Evolutionary conservation across 2,329 filamentous ascomycete genomes (phyloP), one percentile per base, ranked within the genome.

Genomic region (Whalleya microplaca): DNA sequence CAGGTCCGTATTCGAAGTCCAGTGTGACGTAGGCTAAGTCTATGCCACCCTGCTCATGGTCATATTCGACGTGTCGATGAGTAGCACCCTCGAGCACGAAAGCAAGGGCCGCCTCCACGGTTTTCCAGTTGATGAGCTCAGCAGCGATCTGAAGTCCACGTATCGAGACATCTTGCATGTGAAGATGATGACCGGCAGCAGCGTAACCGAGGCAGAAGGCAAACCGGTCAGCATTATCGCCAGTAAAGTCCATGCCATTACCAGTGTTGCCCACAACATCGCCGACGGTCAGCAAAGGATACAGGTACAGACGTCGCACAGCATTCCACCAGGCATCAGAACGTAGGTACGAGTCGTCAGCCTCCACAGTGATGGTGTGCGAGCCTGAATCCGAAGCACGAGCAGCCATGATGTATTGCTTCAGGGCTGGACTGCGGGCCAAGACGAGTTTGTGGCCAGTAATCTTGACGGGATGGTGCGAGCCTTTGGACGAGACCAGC

Each of bases 121-220:
- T 89, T 50, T 84, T 77, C 86, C 86, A 90, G 57, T 77, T 79
- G 42, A 90, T 66, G 3, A 85, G 76, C 50, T 79, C 77, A 37
- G 79, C 76, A 1, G 85, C 85, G 58, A 88, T 78, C 46, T 85
- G 81, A 21, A 88, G 73, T 37, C 86, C 87, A 37, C 84, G 81
- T 45, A 78, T 72, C 10, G 82, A 75, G 21, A 90, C 78, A 21
- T 79, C 78, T 2, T 75, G 76, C 67, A 87, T 80, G 41, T 77
- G 75, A 16, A 91, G 75, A 41, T 84, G 74, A 48, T 82, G 76
- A 0, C 86, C 88, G 4, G 85, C 82, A 21, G 86, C 85, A 45
- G 86, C 81, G 65, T 89, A 89, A 21, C 84, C 84, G 19, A 91
- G 72, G n/a, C 81, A 81, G 59, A 84, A 83, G 29, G 79, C 74